phyloP scores from a whole-genome alignment of 1,284 basidiomycete species.

The Sanguinoderma infundibulare region DNA sequence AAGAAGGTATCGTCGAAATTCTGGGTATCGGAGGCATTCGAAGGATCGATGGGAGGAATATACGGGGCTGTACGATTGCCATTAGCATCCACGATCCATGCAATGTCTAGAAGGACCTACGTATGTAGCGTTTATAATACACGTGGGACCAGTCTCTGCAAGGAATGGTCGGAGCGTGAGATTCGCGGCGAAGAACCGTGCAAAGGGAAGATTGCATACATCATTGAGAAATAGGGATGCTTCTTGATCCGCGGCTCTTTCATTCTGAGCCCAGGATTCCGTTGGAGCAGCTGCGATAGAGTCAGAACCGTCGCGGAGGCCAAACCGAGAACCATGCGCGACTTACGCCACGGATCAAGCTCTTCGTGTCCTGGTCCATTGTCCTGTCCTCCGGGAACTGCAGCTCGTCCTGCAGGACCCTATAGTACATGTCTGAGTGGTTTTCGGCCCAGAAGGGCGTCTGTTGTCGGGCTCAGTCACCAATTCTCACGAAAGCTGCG shows the following conservation, averaged over 20 bases:
- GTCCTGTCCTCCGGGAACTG: constrained; percentile 88
- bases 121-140: constrained; percentile 93
- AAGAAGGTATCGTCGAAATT: constrained; percentile 98
- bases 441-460: constrained; percentile 95
- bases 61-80: constrained; percentile 76
- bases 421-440: constrained; percentile 94
- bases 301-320: constrained; percentile 8
- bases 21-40: constrained; percentile 93
- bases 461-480: constrained; percentile 44
- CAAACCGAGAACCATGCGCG: constrained; percentile 1
- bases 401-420: constrained; percentile 87
- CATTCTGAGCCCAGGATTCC: constrained; percentile 89
- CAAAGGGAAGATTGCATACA: constrained; percentile 65
- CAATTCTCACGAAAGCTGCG: constrained; percentile 7
- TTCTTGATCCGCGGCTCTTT: constrained; percentile 92
- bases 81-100: background rate
- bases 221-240: constrained; percentile 96
- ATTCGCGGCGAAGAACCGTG: background rate
- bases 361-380: constrained; percentile 94
- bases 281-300: constrained; percentile 76
- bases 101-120: constrained; percentile 42
- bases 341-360: constrained; percentile 90
- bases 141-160: constrained; percentile 91
- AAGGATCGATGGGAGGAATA: constrained; percentile 92
- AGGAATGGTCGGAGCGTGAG: background rate